Base-by-base conservation (phyloP, 2,329 filamentous ascomycete genomes). In the Pleurostoma richardsiae region DNA sequence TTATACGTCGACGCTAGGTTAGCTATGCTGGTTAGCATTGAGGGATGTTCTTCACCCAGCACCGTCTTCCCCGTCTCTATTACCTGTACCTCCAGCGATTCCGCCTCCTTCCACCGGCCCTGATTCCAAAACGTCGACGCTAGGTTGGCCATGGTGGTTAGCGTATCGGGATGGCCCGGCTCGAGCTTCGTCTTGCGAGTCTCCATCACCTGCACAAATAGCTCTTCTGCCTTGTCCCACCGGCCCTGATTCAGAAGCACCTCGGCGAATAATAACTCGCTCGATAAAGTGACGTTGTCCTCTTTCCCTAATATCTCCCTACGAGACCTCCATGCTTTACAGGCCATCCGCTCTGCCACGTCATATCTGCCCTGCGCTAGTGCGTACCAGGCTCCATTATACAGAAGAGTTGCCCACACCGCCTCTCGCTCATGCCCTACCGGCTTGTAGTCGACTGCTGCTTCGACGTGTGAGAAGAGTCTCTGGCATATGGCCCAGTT, bases 391-490 rank as follows among this genome's bases (percentile, higher is more conserved):
- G 31, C 31, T n/a, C 7, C 31, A 36, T 36, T 36, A n/a, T 36
- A n/a, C 7, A 36, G 31, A n/a, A 36, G 31, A 36, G 7, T 8
- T 36, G 31, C 31, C 31, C 31, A 36, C 31, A 7, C 7, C n/a
- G 7, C 31, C n/a, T 7, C 31, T 8, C n/a, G 7, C 31, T 36
- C 31, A n/a, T 36, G 7, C n/a, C n/a, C 31, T 36, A 8, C 31
- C n/a, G 31, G 31, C 31, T n/a, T 36, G 7, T n/a, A 7, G 7
- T 36, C 7, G 31, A 36, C 31, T 7, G n/a, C n/a, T 36, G 31
- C 31, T 7, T 7, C 31, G 31, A 36, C 57, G 29, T 65, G 61
- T 4, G 60, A 46, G 6, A 63, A 54, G 31, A 58, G 59, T 4
- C 42, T 41, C 3, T 31, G 42, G 7, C 60, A 61, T 6, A 43